Evolutionary conservation across 345 rosid species (phyloP).

Genomic region (Garcia nutans): DNA sequence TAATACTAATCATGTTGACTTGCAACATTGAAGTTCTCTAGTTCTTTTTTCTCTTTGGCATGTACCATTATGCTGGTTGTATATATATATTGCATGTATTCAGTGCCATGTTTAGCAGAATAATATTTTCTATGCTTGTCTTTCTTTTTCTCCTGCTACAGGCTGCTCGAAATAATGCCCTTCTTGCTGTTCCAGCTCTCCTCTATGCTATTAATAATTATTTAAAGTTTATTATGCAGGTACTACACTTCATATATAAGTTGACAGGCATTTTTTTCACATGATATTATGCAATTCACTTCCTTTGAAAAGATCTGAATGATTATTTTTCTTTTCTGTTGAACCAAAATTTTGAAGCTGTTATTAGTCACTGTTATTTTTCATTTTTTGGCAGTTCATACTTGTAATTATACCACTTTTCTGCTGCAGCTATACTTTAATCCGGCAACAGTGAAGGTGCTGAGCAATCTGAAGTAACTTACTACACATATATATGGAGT

Average conservation of each 20-base stretch:
- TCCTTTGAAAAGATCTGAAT: neutral
- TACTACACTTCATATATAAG: neutral
- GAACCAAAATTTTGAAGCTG: neutral
- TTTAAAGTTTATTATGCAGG: neutral
- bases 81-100: too few species aligned
- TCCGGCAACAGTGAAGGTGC: too few species aligned
- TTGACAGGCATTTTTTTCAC: neutral
- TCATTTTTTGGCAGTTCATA: neutral
- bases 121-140: too few species aligned
- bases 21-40: too few species aligned
- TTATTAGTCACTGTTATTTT: neutral
- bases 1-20: too few species aligned
- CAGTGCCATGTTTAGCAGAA: too few species aligned
- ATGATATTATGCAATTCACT: neutral
- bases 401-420: too few species aligned
- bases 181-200: neutral
- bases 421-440: too few species aligned
- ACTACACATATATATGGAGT: too few species aligned
- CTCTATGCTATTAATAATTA: neutral
- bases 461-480: too few species aligned
- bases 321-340: neutral
- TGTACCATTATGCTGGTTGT: too few species aligned
- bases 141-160: neutral
- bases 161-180: constrained; percentile 2
- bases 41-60: too few species aligned